Evolutionary conservation across 2,329 filamentous ascomycete genomes (phyloP).

Genomic region (Trichoderma sp.): DNA sequence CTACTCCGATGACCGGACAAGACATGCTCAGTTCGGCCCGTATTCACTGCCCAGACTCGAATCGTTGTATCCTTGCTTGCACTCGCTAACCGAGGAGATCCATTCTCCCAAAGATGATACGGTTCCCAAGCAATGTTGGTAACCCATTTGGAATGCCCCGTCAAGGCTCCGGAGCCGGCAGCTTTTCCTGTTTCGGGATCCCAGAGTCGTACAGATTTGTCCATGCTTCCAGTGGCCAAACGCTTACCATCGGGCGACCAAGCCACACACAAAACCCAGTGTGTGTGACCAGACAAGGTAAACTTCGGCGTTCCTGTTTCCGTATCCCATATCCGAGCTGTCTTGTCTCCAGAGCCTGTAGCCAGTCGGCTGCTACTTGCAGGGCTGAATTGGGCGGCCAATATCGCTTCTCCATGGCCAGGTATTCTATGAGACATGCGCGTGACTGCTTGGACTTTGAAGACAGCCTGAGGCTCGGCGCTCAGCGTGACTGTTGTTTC

Average conservation of each 20-base stretch:
- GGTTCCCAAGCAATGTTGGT: constrained; percentile 91
- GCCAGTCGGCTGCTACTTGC: constrained; percentile 75
- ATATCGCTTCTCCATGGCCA: constrained; percentile 89
- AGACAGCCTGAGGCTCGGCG: constrained; percentile 84
- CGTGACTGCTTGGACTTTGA: constrained; percentile 89
- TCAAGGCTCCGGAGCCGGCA: constrained; percentile 65
- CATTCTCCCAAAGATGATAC: constrained; percentile 77
- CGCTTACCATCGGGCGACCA: constrained; percentile 84
- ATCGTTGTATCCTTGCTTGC: constrained; percentile 89
- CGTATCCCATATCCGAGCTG: constrained; percentile 91
- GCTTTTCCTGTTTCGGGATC: constrained; percentile 79
- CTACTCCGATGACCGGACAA: constrained; percentile 86
- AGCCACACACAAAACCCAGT: constrained; percentile 85
- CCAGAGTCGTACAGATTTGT: constrained; percentile 90
- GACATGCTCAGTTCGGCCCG: constrained; percentile 77
- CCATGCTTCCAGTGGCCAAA: constrained; percentile 89
- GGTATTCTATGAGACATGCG: constrained; percentile 86
- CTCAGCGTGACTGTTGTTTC: constrained; percentile 60
- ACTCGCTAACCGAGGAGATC: constrained; percentile 79
- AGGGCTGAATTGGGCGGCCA: constrained; percentile 85
- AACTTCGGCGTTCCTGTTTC: constrained; percentile 88
- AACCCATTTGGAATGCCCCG: constrained; percentile 88
- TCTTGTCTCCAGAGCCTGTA: constrained; percentile 88
- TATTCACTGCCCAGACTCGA: constrained; percentile 82
- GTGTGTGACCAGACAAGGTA: constrained; percentile 84